These are phyloP conservation scores for Apiosordaria backusii DNA, from an alignment of 495 filamentous ascomycete genomes.

Conservation along the genomic window DNA sequence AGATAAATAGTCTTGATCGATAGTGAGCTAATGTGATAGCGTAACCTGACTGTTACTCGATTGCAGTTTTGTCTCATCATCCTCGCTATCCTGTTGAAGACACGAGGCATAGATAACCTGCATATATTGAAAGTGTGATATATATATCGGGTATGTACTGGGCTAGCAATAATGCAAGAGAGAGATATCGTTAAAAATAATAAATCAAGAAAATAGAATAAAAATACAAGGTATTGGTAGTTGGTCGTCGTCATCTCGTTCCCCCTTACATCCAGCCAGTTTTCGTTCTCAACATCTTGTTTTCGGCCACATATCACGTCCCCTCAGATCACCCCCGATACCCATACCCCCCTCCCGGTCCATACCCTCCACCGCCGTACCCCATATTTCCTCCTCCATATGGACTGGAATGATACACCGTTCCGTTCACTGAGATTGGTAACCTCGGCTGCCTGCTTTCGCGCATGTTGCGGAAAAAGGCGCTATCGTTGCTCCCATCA, in stretches of 20 bases:
- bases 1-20: neutral
- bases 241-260: neutral
- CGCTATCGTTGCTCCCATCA: neutral
- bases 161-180: neutral
- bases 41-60: neutral
- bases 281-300: neutral
- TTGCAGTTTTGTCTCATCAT: neutral
- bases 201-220: neutral
- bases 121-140: neutral
- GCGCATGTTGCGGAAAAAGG: neutral
- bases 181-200: neutral
- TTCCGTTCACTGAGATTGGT: neutral
- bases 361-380: neutral
- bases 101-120: too few species aligned
- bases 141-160: neutral
- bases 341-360: neutral
- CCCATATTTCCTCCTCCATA: neutral
- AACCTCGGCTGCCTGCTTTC: neutral
- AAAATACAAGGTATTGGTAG: neutral
- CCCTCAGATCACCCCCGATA: neutral
- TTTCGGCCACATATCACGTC: neutral
- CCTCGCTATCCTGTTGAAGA: too few species aligned
- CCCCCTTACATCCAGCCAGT: neutral
- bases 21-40: neutral
- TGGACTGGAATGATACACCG: neutral